Evolutionary conservation across 306 rosid genomes (phyloP).

Genomic region (Prunus mume): DNA sequence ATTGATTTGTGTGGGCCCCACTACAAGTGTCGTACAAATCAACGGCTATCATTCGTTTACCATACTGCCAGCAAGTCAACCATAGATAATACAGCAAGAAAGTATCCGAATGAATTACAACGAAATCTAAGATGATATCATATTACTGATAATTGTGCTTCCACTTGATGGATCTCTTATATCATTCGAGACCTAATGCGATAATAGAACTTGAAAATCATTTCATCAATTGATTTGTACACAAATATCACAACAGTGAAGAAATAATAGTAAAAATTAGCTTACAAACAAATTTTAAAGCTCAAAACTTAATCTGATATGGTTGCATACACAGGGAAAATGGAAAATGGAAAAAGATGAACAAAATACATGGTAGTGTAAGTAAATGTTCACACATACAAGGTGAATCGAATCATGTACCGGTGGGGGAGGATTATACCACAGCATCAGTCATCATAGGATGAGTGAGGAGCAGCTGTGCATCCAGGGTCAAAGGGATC

Average conservation of each 20-base stretch:
- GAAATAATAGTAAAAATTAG: neutral
- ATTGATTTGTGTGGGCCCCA: no score
- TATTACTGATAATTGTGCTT: neutral
- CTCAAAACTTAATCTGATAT: no score
- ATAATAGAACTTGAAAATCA: no score
- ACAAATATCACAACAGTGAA: neutral
- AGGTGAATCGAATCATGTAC: constrained; percentile 17
- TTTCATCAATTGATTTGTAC: neutral
- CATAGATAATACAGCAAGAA: no score
- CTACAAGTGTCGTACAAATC: no score
- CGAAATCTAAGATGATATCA: neutral
- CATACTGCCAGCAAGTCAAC: no score
- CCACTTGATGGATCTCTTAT: neutral
- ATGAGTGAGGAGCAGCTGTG: constrained; percentile 69
- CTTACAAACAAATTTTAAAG: neutral
- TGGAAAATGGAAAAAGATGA: neutral
- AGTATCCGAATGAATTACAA: no score
- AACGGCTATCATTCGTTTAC: no score
- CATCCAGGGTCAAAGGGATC: constrained; percentile 88
- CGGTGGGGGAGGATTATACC: constrained; percentile 15
- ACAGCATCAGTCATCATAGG: constrained; percentile 64
- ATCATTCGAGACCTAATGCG: neutral
- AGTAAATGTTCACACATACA: neutral
- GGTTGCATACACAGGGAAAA: neutral
- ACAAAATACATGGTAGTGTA: neutral